Evolutionary conservation across 768 basidiomycete genomes (phyloP).

Genomic region (Boletus speciosus): DNA sequence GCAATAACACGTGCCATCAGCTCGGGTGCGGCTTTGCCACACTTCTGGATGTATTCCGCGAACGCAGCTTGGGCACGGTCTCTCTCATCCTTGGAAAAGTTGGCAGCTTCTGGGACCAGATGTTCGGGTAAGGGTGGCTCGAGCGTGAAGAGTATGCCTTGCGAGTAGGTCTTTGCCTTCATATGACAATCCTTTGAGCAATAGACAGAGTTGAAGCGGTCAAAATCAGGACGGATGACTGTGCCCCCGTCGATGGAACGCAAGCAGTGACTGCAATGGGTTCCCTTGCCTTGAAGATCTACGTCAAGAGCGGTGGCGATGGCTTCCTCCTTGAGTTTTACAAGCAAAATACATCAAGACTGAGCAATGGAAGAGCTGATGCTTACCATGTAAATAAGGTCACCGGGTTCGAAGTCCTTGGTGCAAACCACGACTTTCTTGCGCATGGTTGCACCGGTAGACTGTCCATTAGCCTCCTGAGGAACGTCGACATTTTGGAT

Average conservation of each 20-base stretch:
- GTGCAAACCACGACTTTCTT: constrained; percentile 59
- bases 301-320: constrained; percentile 67
- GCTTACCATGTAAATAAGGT: constrained; percentile 71
- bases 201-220: constrained; percentile 58
- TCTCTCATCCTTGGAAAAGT: constrained; percentile 42
- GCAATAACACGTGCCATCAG: constrained; percentile 72
- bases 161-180: constrained; percentile 54
- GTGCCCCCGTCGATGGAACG: constrained; percentile 48
- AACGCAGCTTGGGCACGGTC: constrained; percentile 59
- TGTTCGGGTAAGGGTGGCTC: constrained; percentile 56
- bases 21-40: constrained; percentile 44
- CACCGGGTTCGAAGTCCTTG: constrained; percentile 67
- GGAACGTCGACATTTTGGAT: constrained; percentile 39
- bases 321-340: constrained; percentile 60
- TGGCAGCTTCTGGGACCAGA: constrained; percentile 31
- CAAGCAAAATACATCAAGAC: constrained; percentile 5
- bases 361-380: not conserved
- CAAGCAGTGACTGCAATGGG: constrained; percentile 73
- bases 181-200: constrained; percentile 70
- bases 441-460: constrained; percentile 23
- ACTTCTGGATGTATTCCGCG: constrained; percentile 50
- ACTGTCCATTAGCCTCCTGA: constrained; percentile 14
- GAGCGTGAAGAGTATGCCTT: constrained; percentile 67
- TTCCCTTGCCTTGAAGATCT: constrained; percentile 65
- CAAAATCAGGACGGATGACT: constrained; percentile 44